Base-by-base conservation (phyloP, 2,329 filamentous ascomycete species). In the Hymenoscyphus infarciens region DNA sequence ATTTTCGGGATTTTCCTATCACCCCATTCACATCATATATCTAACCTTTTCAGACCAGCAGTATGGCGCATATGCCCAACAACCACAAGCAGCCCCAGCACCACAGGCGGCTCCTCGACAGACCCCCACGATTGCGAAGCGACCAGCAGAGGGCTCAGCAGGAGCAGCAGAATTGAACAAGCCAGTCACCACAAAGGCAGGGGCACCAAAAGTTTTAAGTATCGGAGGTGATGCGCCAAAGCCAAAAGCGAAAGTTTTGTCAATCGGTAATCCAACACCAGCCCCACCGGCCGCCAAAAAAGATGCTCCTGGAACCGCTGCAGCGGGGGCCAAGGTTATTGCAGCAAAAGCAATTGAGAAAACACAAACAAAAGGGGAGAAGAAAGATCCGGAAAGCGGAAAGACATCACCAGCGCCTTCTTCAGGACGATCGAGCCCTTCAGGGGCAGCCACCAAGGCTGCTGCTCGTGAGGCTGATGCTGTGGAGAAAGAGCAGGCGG, bases 341-440 rank as follows among this genome's bases (percentile, higher is more conserved):
- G 94, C 93, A 4, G 81, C 86, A 58, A 97, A 97, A 78, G 93
- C 94, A 10, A 91, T 97, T 66, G 92, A 96, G 73, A 97, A 97
- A 95, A 89, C 90, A 8, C 79, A 79, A 16, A 54, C 58, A 49
- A 61, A 59, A 59, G 42, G 90, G 8, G 78, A 79, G n/a, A 57
- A 61, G 57, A 61, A 55, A 57, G 59, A 58, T 56, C 79, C 82
- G 55, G 78, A 79, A 38, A 84, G 85, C 71, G 92, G 92, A 61
- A 90, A 87, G 74, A 88, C 89, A 3, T 95, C 92, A 1, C 91
- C 94, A 19, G 85, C 89, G 5, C 90, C 91, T 8, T 90, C 90
- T 1, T 95, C 92, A 11, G 94, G 93, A 56, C 87, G 92, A 59
- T 92, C 89, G 42, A 96, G 91, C 74, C 92, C 92, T 8, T 85